Conservation (phyloP, 495 filamentous ascomycete genomes). For the Trichoderma virens region DNA sequence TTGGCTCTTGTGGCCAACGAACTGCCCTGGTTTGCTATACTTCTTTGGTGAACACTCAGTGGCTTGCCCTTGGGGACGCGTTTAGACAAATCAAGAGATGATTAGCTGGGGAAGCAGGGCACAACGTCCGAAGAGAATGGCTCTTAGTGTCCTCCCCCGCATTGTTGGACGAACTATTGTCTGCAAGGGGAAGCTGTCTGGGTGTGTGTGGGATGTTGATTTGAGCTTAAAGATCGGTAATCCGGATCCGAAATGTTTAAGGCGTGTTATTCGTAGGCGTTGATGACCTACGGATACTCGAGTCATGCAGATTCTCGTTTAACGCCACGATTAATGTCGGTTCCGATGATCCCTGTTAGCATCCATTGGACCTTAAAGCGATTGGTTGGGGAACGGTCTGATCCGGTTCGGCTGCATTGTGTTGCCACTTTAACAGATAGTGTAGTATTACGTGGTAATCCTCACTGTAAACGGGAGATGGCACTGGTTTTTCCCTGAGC, state of each 20-base stretch:
- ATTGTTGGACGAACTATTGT: background rate
- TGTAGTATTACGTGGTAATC: background rate
- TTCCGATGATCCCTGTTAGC: background rate
- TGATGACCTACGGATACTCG: background rate
- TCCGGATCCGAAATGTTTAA: background rate
- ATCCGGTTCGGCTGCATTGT: background rate
- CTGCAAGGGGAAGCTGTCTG: background rate
- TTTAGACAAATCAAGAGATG: background rate
- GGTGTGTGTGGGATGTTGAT: background rate
- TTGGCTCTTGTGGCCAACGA: no score
- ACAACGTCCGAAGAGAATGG: background rate
- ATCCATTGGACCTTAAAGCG: background rate
- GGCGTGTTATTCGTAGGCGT: background rate
- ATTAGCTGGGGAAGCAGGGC: background rate
- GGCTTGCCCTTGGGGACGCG: background rate
- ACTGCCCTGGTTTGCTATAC: background rate
- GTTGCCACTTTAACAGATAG: background rate
- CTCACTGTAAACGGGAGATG: background rate
- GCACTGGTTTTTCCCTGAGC: background rate
- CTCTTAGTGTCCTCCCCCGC: background rate
- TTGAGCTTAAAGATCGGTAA: background rate
- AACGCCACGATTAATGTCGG: background rate
- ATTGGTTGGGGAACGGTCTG: background rate
- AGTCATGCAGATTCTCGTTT: background rate
- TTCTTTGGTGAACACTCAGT: background rate